These are phyloP conservation scores for Amanita inopinata DNA, from an alignment of 768 basidiomycete species.

Conservation along the genomic window DNA sequence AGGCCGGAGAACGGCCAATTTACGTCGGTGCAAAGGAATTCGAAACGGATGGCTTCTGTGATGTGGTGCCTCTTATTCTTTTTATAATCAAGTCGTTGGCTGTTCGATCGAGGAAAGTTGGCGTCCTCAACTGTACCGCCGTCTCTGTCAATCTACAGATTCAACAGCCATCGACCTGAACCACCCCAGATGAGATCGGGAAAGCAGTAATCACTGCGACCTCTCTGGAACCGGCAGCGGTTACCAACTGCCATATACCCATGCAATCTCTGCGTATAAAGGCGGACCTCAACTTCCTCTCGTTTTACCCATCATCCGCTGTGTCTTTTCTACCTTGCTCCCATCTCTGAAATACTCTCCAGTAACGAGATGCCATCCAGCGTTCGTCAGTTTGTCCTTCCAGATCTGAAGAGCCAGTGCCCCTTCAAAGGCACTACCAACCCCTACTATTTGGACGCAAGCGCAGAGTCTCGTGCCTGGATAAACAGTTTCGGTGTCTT, in stretches of 20 bases:
- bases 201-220: conserved; percentile 2
- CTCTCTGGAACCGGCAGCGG: conserved; percentile 2
- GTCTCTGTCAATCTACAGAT: conserved; percentile 6
- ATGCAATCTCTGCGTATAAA: conserved; percentile 7
- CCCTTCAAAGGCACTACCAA: conserved; percentile 41
- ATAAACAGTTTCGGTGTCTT: conserved; percentile 51
- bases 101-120: not conserved
- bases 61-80: conserved; percentile 6
- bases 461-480: conserved; percentile 51
- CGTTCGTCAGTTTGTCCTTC: conserved; percentile 36
- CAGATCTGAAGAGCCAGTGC: conserved; percentile 43
- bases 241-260: conserved; percentile 3
- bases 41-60: conserved; percentile 1
- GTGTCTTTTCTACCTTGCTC: conserved; percentile 11
- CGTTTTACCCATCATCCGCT: conserved; percentile 11
- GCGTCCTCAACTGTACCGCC: not conserved
- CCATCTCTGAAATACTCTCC: conserved; percentile 9
- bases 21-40: conserved; percentile 6
- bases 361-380: conserved; percentile 14
- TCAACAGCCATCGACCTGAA: not conserved
- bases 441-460: conserved; percentile 45
- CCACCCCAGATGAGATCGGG: conserved; percentile 8
- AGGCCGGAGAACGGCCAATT: conserved; percentile 2
- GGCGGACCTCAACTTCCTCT: conserved; percentile 9
- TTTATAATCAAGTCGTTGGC: not conserved